phyloP scores from a whole-genome alignment of 1,139 yeast genomes.

The Geotrichum histeridarum region DNA sequence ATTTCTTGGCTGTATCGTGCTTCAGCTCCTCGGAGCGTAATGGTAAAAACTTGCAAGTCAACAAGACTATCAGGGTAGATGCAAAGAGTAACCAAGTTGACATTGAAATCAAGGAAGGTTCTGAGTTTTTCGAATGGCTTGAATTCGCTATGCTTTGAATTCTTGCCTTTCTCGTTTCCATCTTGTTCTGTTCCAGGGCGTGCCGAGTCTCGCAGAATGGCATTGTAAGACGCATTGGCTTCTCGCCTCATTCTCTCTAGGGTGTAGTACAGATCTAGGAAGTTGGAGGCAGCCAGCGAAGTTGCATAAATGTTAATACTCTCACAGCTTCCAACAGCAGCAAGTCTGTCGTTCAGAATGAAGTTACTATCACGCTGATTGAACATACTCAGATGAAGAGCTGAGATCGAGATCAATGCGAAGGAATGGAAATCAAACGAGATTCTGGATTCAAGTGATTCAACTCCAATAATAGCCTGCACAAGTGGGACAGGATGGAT shows the following conservation, averaged over 20 bases:
- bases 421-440: slow-evolving; percentile 85
- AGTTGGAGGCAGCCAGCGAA: slow-evolving; percentile 77
- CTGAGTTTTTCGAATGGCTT: slow-evolving; percentile 32
- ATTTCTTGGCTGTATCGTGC: slow-evolving; percentile 60
- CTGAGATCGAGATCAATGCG: slow-evolving; percentile 52
- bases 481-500: slow-evolving; percentile 55
- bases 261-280: slow-evolving; percentile 71
- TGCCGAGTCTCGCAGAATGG: slow-evolving; percentile 57
- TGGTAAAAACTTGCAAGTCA: slow-evolving; percentile 67
- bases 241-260: slow-evolving; percentile 69
- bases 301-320: slow-evolving; percentile 63
- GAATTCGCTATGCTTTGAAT: not conserved
- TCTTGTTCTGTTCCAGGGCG: slow-evolving; percentile 15
- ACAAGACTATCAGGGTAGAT: slow-evolving; percentile 72
- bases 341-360: slow-evolving; percentile 54
- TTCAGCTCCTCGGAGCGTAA: slow-evolving; percentile 53
- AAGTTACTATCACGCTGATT: slow-evolving; percentile 57
- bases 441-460: slow-evolving; percentile 51
- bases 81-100: slow-evolving; percentile 54
- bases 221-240: slow-evolving; percentile 64
- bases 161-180: slow-evolving; percentile 10
- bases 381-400: slow-evolving; percentile 53
- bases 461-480: slow-evolving; percentile 55
- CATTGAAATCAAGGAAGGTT: slow-evolving; percentile 58
- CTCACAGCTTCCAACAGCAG: slow-evolving; percentile 52